These are phyloP conservation scores for Fusarium coffeatum DNA, from an alignment of 2,329 filamentous ascomycete species.

Conservation along the genomic window DNA sequence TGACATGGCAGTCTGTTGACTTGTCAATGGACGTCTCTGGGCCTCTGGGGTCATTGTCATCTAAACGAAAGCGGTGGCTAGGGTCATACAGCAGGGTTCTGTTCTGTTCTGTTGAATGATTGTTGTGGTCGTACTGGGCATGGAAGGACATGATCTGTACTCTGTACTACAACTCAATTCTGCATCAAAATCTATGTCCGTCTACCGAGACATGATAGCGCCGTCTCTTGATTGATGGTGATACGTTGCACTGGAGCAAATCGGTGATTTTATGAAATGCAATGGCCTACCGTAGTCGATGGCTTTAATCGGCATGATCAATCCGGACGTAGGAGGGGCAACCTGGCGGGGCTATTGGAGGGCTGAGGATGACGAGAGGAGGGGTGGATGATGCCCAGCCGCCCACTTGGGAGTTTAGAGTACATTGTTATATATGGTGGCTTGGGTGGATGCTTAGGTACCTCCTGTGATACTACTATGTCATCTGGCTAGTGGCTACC, in stretches of 20 bases:
- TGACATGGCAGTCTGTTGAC: neutral
- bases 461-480: slow-evolving; percentile 32
- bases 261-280: slow-evolving; percentile 33
- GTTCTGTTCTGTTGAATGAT: neutral
- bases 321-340: slow-evolving; percentile 46
- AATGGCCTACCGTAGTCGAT: slow-evolving; percentile 4
- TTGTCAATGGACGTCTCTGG: neutral
- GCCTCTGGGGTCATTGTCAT: slow-evolving; percentile 1
- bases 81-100: neutral
- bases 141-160: neutral
- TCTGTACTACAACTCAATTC: slow-evolving; percentile 16
- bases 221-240: slow-evolving; percentile 6
- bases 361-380: slow-evolving; percentile 23
- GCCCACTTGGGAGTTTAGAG: slow-evolving; percentile 1
- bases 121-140: neutral
- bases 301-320: slow-evolving; percentile 25
- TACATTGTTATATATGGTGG: slow-evolving; percentile 12
- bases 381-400: slow-evolving; percentile 32
- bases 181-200: slow-evolving; percentile 21
- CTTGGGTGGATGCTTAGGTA: slow-evolving; percentile 14
- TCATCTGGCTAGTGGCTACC: slow-evolving; percentile 33
- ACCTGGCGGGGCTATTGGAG: slow-evolving; percentile 41
- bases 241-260: slow-evolving; percentile 28
- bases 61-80: slow-evolving; percentile 8
- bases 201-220: slow-evolving; percentile 23